Percentiles rank a stretch among this genome's conserved stretches.
Evolutionary conservation across 305 asterid genomes (phyloP).

Genomic region (Rubia balearica): DNA sequence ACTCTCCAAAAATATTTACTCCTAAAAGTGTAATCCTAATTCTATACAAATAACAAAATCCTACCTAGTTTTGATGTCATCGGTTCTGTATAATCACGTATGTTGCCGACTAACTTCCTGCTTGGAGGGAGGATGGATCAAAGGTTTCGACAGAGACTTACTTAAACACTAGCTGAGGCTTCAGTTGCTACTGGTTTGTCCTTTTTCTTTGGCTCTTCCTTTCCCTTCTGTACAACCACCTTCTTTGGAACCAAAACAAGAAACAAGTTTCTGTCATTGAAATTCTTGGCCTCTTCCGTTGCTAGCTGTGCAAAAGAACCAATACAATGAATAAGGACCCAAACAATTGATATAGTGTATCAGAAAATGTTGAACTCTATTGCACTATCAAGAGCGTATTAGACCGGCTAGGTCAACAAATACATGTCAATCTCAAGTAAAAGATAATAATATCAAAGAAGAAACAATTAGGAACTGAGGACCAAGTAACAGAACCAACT

Average conservation of each 20-base stretch:
- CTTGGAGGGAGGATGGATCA: conserved; percentile 22
- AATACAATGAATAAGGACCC: not conserved
- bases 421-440: not conserved
- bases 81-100: conserved; percentile 5
- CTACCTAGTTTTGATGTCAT: conserved; percentile 22
- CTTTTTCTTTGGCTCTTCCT: conserved; percentile 59
- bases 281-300: conserved; percentile 60
- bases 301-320: conserved; percentile 47
- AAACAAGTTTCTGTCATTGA: conserved; percentile 63
- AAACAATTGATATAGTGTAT: not conserved
- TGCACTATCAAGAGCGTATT: not conserved
- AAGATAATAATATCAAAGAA: not conserved
- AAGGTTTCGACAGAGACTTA: conserved; percentile 21
- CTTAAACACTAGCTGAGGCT: conserved; percentile 65
- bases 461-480: not conserved
- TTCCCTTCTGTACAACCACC: conserved; percentile 48
- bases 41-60: conserved; percentile 37
- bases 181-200: conserved; percentile 38
- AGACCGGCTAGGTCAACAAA: not conserved
- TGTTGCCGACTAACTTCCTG: conserved; percentile 23
- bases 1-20: conserved; percentile 14
- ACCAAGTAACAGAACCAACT: not conserved
- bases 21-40: conserved; percentile 25
- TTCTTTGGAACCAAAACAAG: conserved; percentile 73
- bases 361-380: not conserved